Conservation (phyloP, 2,329 filamentous ascomycete species). For the Beauveria asiatica region DNA sequence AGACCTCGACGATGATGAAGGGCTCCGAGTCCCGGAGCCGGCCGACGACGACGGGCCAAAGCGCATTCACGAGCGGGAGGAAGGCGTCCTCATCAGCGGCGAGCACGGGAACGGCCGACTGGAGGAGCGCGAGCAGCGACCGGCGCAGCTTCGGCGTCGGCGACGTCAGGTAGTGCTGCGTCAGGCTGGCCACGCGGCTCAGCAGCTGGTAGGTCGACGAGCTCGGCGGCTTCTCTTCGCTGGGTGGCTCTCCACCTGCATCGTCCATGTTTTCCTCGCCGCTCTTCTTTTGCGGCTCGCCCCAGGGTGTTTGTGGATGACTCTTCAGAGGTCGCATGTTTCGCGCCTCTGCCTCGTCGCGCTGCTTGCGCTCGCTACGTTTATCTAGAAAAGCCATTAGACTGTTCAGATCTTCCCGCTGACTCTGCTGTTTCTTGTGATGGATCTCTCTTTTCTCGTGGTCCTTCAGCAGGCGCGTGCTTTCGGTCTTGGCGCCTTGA, state of each 20-base stretch:
- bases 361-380: conserved; percentile 28
- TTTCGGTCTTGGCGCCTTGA: conserved; percentile 60
- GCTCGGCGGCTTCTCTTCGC: conserved; percentile 47
- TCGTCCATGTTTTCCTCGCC: conserved; percentile 24
- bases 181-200: conserved; percentile 70
- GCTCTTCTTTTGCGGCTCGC: conserved; percentile 24
- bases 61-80: conserved; percentile 76
- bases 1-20: conserved; percentile 61
- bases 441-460: conserved; percentile 26
- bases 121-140: conserved; percentile 68
- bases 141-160: conserved; percentile 70
- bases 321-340: conserved; percentile 21
- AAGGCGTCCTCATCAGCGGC: conserved; percentile 73
- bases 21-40: conserved; percentile 58
- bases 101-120: conserved; percentile 63
- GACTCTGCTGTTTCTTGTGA: conserved; percentile 32
- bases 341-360: conserved; percentile 29
- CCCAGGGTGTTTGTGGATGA: conserved; percentile 30
- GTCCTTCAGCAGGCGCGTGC: conserved; percentile 34
- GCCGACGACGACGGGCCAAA: conserved; percentile 78
- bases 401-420: conserved; percentile 31
- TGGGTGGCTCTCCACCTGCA: conserved; percentile 20
- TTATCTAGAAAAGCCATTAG: conserved; percentile 55
- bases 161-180: conserved; percentile 85
- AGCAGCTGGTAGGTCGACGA: conserved; percentile 76